phyloP scores from a whole-genome alignment of 345 rosid species.

The Cardamine chenopodiifolia region DNA sequence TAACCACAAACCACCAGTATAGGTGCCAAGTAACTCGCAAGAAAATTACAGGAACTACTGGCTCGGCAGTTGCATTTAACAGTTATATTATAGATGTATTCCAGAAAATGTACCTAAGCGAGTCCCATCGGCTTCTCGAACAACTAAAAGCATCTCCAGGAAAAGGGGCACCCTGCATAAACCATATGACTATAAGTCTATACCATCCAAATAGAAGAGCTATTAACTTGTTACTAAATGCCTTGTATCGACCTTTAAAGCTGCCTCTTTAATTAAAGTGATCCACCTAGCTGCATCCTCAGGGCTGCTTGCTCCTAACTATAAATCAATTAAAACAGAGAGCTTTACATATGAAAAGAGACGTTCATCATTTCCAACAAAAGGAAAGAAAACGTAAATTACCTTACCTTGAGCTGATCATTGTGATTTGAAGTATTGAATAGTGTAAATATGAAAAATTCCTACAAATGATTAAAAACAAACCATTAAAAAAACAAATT shows the following conservation, averaged over 20 bases:
- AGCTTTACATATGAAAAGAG: constrained; percentile 37
- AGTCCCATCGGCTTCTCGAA: constrained; percentile 72
- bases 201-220: not conserved
- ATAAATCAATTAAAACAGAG: constrained; percentile 29
- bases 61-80: not conserved
- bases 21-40: not conserved
- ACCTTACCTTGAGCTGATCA: constrained; percentile 92
- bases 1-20: constrained; percentile 19
- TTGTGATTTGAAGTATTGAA: constrained; percentile 84
- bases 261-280: constrained; percentile 74
- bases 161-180: constrained; percentile 59
- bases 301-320: constrained; percentile 93
- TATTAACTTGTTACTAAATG: constrained; percentile 9
- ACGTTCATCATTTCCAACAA: not conserved
- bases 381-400: constrained; percentile 11
- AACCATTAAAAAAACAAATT: constrained; percentile 14
- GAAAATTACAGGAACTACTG: not conserved
- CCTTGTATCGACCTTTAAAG: constrained; percentile 61
- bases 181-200: constrained; percentile 39
- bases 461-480: constrained; percentile 54
- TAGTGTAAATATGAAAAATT: constrained; percentile 81
- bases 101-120: constrained; percentile 52
- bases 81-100: not conserved
- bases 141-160: constrained; percentile 56
- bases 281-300: constrained; percentile 98